Evolutionary conservation across 495 filamentous ascomycete species (phyloP), one percentile per base, ranked within the genome.

Genomic region (Coniosporium apollinis): DNA sequence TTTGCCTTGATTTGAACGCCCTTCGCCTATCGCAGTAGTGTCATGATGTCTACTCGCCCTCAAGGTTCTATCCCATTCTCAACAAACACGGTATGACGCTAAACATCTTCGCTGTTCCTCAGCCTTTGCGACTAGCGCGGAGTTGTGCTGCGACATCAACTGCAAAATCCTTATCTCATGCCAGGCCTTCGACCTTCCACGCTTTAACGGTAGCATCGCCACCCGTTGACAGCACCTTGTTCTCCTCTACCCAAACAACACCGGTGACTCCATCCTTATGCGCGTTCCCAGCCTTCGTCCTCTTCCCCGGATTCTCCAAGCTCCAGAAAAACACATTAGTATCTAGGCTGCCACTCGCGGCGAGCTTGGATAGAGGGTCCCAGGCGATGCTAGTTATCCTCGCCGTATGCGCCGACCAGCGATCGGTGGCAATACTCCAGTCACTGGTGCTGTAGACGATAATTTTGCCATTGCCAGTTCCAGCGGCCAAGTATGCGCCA

Each of bases 231-330:
- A 77, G 70, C 20, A 94, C 66, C 57, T 68, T 81, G 3, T 24
- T 14, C 16, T 62, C 70, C 5, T 69, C 69, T 13, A 81, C 66
- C 91, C 89, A 97, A 6, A 62, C 69, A 4, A 96, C 85, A 3
- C 79, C 85, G 46, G 78, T 81, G 5, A 97, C 82, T 2, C 89
- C 89, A 38, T 94, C 89, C 60, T 94, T 93, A 54, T 97, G 89
- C 30, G 86, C 83, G 51, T 91, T 83, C 19, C 66, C 53, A 24
- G 72, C 71, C 55, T 82, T 84, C 34, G 87, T 60, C 49, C 86
- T 69, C 49, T 74, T 76, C 18, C 81, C 83, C 0, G 84, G 87
- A 42, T 81, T 78, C 30, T 70, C 64, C 43, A 94, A 58, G 53
- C 82, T 92, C 85, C 89, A 97, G 19, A 92, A 75, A 47, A 79